Evolutionary conservation across 768 basidiomycete genomes (phyloP).

Genomic region (Tylopilus rubrobrunneus): DNA sequence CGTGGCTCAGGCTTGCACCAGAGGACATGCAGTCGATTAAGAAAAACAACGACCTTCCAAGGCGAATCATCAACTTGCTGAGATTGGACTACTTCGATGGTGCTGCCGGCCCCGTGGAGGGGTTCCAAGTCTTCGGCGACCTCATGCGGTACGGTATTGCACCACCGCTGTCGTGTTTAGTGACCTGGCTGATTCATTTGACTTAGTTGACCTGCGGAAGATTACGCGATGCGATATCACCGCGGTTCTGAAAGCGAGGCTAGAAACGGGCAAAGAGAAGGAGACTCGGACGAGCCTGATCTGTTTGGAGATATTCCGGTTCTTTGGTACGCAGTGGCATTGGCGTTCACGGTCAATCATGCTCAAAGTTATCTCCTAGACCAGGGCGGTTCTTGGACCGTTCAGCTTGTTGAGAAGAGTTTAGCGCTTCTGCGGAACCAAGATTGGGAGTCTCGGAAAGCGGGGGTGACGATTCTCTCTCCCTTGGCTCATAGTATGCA

Average conservation of each 20-base stretch:
- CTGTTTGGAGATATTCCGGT: slow-evolving; percentile 17
- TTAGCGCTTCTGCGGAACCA: neutral
- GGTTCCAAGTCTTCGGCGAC: slow-evolving; percentile 2
- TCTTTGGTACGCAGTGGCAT: slow-evolving; percentile 9
- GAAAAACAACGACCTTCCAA: neutral
- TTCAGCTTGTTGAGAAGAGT: slow-evolving; percentile 10
- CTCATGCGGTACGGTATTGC: slow-evolving; percentile 4
- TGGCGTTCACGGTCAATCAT: too few relatives aligned
- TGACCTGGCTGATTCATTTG: neutral
- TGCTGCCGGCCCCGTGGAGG: neutral
- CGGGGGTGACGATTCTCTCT: slow-evolving; percentile 21
- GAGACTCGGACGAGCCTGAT: slow-evolving; percentile 20
- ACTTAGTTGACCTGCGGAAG: slow-evolving; percentile 2
- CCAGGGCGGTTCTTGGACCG: slow-evolving; percentile 1
- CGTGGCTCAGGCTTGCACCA: too few relatives aligned
- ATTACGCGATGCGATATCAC: slow-evolving; percentile 10
- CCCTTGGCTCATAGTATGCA: slow-evolving; percentile 20
- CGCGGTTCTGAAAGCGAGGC: slow-evolving; percentile 10
- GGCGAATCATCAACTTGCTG: slow-evolving; percentile 2
- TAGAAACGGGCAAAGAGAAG: slow-evolving; percentile 6
- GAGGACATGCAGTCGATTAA: too few relatives aligned
- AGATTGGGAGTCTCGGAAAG: slow-evolving; percentile 20
- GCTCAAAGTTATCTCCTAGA: too few relatives aligned
- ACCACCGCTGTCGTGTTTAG: too few relatives aligned
- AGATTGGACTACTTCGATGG: slow-evolving; percentile 6